These are phyloP conservation scores for Pholiota conissans DNA, from an alignment of 768 basidiomycete genomes.

Conservation along the genomic window DNA sequence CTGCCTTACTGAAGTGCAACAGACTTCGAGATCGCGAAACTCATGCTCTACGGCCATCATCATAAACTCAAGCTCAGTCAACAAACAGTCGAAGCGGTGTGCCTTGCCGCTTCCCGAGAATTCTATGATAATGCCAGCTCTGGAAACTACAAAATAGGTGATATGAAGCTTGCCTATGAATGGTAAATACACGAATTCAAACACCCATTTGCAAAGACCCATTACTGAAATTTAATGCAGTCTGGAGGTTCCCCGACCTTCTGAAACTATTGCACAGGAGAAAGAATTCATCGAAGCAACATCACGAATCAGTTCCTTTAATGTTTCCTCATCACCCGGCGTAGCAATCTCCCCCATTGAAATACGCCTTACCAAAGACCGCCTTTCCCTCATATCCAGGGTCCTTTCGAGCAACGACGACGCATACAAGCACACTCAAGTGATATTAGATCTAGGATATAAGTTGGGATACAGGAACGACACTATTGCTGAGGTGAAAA, in stretches of 20 bases:
- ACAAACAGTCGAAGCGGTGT: constrained; percentile 69
- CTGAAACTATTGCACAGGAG: constrained; percentile 64
- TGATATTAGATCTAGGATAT: constrained; percentile 85
- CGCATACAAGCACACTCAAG: constrained; percentile 89
- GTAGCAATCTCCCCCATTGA: constrained; percentile 87
- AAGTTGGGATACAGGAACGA: constrained; percentile 85
- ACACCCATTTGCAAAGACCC: constrained; percentile 8
- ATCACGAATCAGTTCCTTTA: constrained; percentile 91
- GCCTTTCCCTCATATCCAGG: constrained; percentile 81
- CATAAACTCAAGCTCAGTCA: constrained; percentile 50
- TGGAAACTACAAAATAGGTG: constrained; percentile 89
- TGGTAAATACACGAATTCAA: constrained; percentile 60
- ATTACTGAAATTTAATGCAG: constrained; percentile 37
- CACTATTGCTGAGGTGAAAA: constrained; percentile 74
- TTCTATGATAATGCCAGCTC: constrained; percentile 93
- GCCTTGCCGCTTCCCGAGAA: constrained; percentile 79
- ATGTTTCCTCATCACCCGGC: constrained; percentile 72
- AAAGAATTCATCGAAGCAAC: constrained; percentile 98
- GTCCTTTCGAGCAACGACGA: constrained; percentile 84
- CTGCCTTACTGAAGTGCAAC: not conserved
- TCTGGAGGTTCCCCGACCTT: constrained; percentile 68
- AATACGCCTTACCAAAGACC: constrained; percentile 88
- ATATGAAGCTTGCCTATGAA: constrained; percentile 96
- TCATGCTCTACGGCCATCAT: constrained; percentile 49
- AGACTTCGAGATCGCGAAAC: constrained; percentile 72